These are phyloP conservation scores for Exserohilum turcica DNA, from an alignment of 2,329 filamentous ascomycete species.

Conservation along the genomic window DNA sequence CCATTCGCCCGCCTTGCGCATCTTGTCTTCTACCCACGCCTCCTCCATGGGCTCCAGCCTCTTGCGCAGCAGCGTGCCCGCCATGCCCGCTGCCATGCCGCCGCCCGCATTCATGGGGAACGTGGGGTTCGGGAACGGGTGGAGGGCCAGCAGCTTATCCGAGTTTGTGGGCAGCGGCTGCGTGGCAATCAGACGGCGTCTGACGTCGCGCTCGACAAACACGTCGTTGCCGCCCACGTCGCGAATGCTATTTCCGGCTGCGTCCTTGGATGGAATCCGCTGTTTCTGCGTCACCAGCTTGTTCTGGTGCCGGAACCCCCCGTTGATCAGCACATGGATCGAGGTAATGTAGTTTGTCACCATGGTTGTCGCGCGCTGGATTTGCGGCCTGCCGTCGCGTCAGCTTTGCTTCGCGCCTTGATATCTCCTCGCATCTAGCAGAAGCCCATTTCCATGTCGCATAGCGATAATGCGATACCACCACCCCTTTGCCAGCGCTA, in stretches of 20 bases:
- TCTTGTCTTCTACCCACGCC: constrained; percentile 36
- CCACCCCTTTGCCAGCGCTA: not conserved
- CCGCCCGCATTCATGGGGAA: constrained; percentile 23
- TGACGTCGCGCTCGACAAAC: constrained; percentile 13
- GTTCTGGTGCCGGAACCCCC: constrained; percentile 19
- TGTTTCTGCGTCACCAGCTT: constrained; percentile 16
- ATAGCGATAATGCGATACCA: not conserved
- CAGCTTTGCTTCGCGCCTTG: not conserved
- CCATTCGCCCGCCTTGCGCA: constrained; percentile 37
- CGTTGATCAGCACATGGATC: constrained; percentile 29
- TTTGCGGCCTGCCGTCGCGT: constrained; percentile 20
- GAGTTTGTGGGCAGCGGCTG: constrained; percentile 13
- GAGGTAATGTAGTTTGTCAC: constrained; percentile 25
- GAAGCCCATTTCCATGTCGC: too few relatives aligned
- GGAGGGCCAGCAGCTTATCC: constrained; percentile 22
- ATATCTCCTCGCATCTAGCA: too few relatives aligned
- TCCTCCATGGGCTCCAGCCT: constrained; percentile 33
- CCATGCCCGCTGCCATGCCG: constrained; percentile 25
- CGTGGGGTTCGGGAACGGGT: constrained; percentile 33
- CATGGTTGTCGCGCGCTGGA: constrained; percentile 22
- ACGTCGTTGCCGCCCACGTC: constrained; percentile 11
- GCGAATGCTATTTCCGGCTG: constrained; percentile 18
- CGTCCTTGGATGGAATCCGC: constrained; percentile 17
- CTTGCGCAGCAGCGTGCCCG: constrained; percentile 34
- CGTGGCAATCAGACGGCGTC: constrained; percentile 12